Conservation (phyloP, 805 yeast genomes). For the Maudiozyma saulgeensis region DNA sequence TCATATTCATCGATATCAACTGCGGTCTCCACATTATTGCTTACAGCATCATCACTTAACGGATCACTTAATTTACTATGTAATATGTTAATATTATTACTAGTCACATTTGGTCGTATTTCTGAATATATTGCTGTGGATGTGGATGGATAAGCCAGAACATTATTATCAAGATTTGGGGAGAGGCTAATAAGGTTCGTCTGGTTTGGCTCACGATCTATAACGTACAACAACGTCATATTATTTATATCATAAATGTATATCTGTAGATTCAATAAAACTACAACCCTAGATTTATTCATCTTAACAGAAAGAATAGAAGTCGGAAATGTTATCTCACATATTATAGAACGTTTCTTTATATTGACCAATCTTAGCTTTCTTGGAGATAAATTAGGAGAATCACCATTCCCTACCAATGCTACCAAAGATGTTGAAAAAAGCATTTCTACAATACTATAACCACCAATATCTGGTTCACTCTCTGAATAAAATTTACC, state of each 20-base stretch:
- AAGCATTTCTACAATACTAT: conserved; percentile 63
- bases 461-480: conserved; percentile 35
- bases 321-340: conserved; percentile 63
- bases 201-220: background rate
- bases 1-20: background rate
- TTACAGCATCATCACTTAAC: background rate
- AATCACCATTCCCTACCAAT: conserved; percentile 61
- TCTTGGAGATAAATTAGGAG: conserved; percentile 62
- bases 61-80: conserved; percentile 1
- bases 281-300: conserved; percentile 55
- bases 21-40: background rate
- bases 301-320: conserved; percentile 50
- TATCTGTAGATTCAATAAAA: conserved; percentile 52
- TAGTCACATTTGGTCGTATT: conserved; percentile 21
- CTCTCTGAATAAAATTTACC: conserved; percentile 39
- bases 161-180: conserved; percentile 42
- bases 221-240: conserved; percentile 46
- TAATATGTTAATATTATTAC: conserved; percentile 18
- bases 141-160: conserved; percentile 54
- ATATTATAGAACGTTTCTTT: conserved; percentile 45
- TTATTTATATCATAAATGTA: conserved; percentile 64
- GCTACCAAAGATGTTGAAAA: conserved; percentile 62
- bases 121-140: conserved; percentile 33
- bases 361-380: conserved; percentile 75
- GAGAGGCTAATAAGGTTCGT: conserved; percentile 44